phyloP scores from a whole-genome alignment of 768 basidiomycete genomes.

The Crepidotus variabilis region DNA sequence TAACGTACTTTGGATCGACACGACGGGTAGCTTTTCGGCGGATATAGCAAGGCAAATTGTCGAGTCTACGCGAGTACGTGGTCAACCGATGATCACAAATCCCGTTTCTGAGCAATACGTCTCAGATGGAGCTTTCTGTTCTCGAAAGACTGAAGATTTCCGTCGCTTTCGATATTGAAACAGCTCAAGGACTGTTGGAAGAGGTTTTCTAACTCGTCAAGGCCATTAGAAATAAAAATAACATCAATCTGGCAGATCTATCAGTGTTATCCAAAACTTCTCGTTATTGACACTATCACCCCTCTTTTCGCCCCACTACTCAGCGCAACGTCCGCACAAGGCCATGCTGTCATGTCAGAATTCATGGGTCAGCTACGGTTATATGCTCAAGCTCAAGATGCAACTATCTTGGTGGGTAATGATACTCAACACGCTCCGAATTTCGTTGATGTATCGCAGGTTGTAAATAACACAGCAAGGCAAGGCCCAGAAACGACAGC shows the following conservation, averaged over 20 bases:
- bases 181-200: conserved; percentile 48
- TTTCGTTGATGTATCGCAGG: conserved; percentile 30
- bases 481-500: conserved; percentile 16
- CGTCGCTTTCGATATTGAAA: conserved; percentile 54
- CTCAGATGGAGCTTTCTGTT: conserved; percentile 23
- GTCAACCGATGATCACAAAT: not conserved
- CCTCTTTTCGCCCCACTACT: conserved; percentile 60
- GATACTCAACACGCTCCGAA: not conserved
- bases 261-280: conserved; percentile 28
- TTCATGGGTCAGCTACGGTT: conserved; percentile 64
- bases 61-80: conserved; percentile 20
- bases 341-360: conserved; percentile 69
- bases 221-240: not conserved
- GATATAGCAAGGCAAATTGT: conserved; percentile 41
- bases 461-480: conserved; percentile 55
- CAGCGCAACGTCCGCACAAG: conserved; percentile 65
- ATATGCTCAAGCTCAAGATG: conserved; percentile 38
- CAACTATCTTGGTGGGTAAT: conserved; percentile 52
- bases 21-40: conserved; percentile 60
- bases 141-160: conserved; percentile 60
- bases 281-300: conserved; percentile 68
- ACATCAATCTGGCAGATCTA: not conserved
- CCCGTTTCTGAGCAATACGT: not conserved
- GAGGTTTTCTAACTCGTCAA: conserved; percentile 23
- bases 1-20: conserved; percentile 67